Base-by-base conservation (phyloP, 202 grass and related monocot genomes). In the Panicum virgatum region DNA sequence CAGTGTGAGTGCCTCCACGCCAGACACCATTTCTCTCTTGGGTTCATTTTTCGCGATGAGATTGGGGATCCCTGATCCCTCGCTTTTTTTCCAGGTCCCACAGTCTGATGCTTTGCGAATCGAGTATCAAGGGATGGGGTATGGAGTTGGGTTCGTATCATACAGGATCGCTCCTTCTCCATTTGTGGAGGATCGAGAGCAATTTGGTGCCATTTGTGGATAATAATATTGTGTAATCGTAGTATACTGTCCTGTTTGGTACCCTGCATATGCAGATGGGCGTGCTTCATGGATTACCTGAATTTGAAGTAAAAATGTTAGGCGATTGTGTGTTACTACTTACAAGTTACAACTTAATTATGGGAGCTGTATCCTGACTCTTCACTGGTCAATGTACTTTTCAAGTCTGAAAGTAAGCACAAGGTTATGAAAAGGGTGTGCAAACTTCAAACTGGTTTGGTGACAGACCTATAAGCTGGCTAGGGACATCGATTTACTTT, bases 1-100 rank as follows among this genome's bases (percentile, higher is more conserved):
- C 92, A 12, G 94, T 98, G 96, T 98, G 37, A 81, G 92, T 88
- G 0, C 19, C 32, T 1, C 20, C 25, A 0, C 23, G 15, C 45
- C 8, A 16, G 1, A 2, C 0, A 5, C n/a, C 26, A 10, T 48
- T 18, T 65, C 19, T 19, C 7, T 20, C 7, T n/a, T 32, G 2
- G 3, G 1, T 67, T 48, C 13, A 1, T 60, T 63, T 40, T 29
- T 9, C 37, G 45, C 2, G 20, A 61, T 22, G 7, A 67, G 23
- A 45, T 62, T 23, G 25, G 48, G 67, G 40, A 62, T 77, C 32
- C 57, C 50, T 15, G 78, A 62, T 72, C 30, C 25, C 25, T 34
- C 61, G 5, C 7, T 2, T 46, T 46, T 0, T 40, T 69, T 85
- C 0, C n/a, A 2, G 27, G 11, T 4, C 30, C 29, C 30, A n/a